These are phyloP conservation scores for Aegilops speltoides DNA, from an alignment of 176 grass and related monocot species.

Conservation along the genomic window DNA sequence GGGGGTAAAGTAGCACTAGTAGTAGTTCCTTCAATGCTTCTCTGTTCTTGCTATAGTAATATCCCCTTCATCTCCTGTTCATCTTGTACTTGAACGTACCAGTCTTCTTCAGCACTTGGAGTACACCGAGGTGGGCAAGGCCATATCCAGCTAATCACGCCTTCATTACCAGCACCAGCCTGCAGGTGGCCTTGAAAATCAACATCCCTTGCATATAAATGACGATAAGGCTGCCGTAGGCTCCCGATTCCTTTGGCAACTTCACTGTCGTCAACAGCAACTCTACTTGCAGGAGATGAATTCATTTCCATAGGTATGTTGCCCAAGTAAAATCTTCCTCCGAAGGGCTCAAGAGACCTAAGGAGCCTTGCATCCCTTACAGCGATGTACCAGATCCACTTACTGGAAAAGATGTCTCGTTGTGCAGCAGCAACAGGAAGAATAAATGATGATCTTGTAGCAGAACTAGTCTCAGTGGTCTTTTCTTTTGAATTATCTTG, in stretches of 20 bases:
- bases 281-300: not conserved
- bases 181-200: not conserved
- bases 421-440: no score
- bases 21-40: not conserved
- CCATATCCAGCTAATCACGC: not conserved
- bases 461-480: not conserved
- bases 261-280: not conserved
- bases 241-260: not conserved
- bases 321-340: no score
- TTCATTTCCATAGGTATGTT: not conserved
- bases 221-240: no score
- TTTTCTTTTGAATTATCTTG: not conserved
- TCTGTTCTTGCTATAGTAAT: not conserved
- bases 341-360: not conserved
- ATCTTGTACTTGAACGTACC: not conserved
- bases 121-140: not conserved
- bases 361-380: not conserved
- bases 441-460: not conserved
- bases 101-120: accelerated
- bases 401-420: not conserved
- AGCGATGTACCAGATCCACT: not conserved
- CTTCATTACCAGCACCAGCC: not conserved
- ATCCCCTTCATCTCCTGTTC: not conserved
- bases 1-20: no score
- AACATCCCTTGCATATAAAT: not conserved